Base-by-base conservation (phyloP, 768 basidiomycete species). In the Trametopsis cervina region DNA sequence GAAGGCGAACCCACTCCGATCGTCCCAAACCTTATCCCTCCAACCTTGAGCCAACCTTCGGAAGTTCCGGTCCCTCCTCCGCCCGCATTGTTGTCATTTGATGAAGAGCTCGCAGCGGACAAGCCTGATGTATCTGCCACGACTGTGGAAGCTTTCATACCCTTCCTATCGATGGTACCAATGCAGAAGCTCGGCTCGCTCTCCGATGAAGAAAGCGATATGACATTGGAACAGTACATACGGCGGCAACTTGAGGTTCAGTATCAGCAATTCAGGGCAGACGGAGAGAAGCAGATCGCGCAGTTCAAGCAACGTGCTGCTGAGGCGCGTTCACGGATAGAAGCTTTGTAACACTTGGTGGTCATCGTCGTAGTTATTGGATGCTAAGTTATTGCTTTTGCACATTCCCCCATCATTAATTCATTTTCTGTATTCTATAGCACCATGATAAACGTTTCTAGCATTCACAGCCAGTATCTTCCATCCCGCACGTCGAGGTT, bases 201-300 rank as follows among this genome's bases (percentile, higher is more conserved):
- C 35, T 78, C 73, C 4, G 83, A 84, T 39, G 77, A 77, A 17
- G 85, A 92, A 60, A 70, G 82, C 50, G 66, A 72, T 17, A 83
- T 92, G 85, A 85, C 88, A 0, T 74, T 93, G 41, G 89, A 92
- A 58, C 79, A 92, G 58, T 87, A 87, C 78, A 81, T 91, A 49
- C 72, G 83, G 46, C 76, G 79, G 54, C 88, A 91, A 66, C 85
- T 89, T 62, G 73, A 73, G 53, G 63, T 77, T 40, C 75, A 89
- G 63, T 80, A 77, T 54, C 79, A 83, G 54, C 77, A 72, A 49
- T 71, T 83, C 58, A 62, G 69, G 63, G 56, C 57, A 40, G 77
- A 82, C 50, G 81, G 75, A 3, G 72, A 72, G 55, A 64, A 64
- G 52, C 68, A 72, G 60, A 77, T 84, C 42, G 63, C 60, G 15